Evolutionary conservation across 768 basidiomycete species (phyloP).

Genomic region (Lanmaoa rubissima): DNA sequence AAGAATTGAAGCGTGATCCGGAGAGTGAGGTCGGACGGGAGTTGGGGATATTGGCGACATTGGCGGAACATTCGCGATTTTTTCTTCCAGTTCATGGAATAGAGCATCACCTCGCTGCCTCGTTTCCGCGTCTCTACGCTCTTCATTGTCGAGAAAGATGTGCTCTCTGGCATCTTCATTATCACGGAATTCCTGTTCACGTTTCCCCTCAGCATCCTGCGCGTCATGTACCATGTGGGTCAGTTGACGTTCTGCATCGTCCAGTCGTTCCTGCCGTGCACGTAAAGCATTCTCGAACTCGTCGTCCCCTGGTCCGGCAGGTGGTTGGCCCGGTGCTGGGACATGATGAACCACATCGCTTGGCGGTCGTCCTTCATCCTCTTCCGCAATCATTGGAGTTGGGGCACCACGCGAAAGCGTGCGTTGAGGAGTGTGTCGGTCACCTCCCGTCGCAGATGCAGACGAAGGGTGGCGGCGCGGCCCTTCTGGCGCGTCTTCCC

Average conservation of each 20-base stretch:
- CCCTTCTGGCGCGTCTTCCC: neutral
- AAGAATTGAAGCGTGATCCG: conserved; percentile 34
- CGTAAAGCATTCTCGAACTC: conserved; percentile 44
- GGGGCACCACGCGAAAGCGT: conserved; percentile 16
- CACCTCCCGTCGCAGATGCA: conserved; percentile 1
- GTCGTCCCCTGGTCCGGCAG: conserved; percentile 26
- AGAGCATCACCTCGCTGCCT: conserved; percentile 35
- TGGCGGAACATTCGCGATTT: conserved; percentile 22
- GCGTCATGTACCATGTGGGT: conserved; percentile 47
- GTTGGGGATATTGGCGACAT: conserved; percentile 21
- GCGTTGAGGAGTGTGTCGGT: conserved; percentile 12
- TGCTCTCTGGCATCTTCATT: conserved; percentile 66
- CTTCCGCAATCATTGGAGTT: conserved; percentile 18
- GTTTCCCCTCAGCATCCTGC: conserved; percentile 57
- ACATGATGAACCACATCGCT: conserved; percentile 30
- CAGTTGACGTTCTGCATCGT: conserved; percentile 52
- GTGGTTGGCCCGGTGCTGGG: conserved; percentile 18
- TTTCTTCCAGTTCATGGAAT: conserved; percentile 29
- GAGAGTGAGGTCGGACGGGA: conserved; percentile 19
- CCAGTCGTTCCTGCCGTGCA: conserved; percentile 51
- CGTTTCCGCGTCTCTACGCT: conserved; percentile 55
- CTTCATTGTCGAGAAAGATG: conserved; percentile 59
- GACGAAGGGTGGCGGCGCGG: conserved; percentile 12
- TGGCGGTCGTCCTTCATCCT: conserved; percentile 16
- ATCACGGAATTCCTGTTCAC: conserved; percentile 61